A percentile compares a stretch with the other conserved stretches of the same genome.
Evolutionary conservation across 331 rosid species (phyloP).

Genomic region (Acacia pycnantha): DNA sequence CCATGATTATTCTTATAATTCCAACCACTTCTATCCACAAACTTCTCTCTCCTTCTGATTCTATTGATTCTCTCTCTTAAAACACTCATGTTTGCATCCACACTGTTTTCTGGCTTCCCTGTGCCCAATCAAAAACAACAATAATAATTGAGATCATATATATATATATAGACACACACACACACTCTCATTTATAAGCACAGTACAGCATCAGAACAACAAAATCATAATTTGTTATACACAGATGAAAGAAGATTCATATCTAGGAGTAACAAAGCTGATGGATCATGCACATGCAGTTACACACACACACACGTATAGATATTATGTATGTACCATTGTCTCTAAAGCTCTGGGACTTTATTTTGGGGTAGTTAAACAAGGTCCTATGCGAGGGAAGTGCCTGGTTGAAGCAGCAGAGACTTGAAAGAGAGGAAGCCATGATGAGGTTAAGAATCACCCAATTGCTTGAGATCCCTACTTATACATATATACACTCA

Average conservation of each 20-base stretch:
- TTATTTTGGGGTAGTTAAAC: conserved; percentile 34
- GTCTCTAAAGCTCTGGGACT: conserved; percentile 35
- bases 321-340: conserved; percentile 33
- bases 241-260: neutral
- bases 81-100: conserved; percentile 52
- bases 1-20: conserved; percentile 25
- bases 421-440: conserved; percentile 34
- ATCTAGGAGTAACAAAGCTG: neutral
- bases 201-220: neutral
- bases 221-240: neutral
- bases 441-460: conserved; percentile 5
- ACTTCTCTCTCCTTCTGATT: conserved; percentile 38
- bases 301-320: neutral
- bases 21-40: conserved; percentile 31
- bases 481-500: neutral
- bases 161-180: too few species aligned
- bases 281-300: neutral
- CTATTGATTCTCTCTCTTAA: conserved; percentile 40
- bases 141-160: neutral
- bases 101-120: conserved; percentile 45
- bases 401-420: conserved; percentile 31
- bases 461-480: neutral
- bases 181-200: neutral
- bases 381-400: conserved; percentile 21
- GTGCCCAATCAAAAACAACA: conserved; percentile 6